A percentile compares a stretch with the other conserved stretches of the same genome.
These are phyloP conservation scores for Thelonectria discophora DNA, from an alignment of 2,329 filamentous ascomycete species.

Conservation along the genomic window DNA sequence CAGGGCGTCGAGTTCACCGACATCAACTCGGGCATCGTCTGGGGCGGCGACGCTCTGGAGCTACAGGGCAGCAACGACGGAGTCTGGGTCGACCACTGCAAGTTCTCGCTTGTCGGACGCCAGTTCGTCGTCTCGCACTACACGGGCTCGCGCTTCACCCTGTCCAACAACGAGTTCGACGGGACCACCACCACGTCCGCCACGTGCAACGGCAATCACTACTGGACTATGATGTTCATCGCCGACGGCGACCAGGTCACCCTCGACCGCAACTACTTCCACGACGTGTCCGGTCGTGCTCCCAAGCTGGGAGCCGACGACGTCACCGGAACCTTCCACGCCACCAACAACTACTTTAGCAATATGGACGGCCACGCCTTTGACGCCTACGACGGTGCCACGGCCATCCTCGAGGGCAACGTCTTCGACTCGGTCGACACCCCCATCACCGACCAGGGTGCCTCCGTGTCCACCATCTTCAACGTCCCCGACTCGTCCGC, in stretches of 20 bases:
- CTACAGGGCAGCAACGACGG: conserved; percentile 44
- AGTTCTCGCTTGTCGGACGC: conserved; percentile 52
- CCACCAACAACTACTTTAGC: conserved; percentile 42
- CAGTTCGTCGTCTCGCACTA: conserved; percentile 52
- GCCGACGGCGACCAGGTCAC: conserved; percentile 41
- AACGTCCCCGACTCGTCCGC: conserved; percentile 28
- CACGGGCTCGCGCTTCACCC: conserved; percentile 45
- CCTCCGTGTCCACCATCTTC: conserved; percentile 32
- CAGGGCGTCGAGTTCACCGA: conserved; percentile 58
- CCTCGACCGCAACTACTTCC: conserved; percentile 41
- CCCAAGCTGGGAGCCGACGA: conserved; percentile 44
- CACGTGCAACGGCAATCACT: conserved; percentile 45
- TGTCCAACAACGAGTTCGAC: conserved; percentile 52
- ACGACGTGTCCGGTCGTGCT: conserved; percentile 42
- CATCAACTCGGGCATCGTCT: conserved; percentile 51
- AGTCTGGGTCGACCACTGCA: conserved; percentile 48
- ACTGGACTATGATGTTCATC: conserved; percentile 47
- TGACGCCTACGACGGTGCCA: conserved; percentile 55
- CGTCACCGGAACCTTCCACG: conserved; percentile 36
- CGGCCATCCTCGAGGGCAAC: conserved; percentile 41
- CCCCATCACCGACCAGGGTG: conserved; percentile 47
- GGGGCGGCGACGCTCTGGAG: conserved; percentile 50
- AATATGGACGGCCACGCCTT: conserved; percentile 54
- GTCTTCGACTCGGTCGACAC: conserved; percentile 40
- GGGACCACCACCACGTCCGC: conserved; percentile 45